A percentile compares a stretch with the other conserved stretches of the same genome.
Evolutionary conservation across 2,329 filamentous ascomycete species (phyloP).

Genomic region (Colletotrichum sp.): DNA sequence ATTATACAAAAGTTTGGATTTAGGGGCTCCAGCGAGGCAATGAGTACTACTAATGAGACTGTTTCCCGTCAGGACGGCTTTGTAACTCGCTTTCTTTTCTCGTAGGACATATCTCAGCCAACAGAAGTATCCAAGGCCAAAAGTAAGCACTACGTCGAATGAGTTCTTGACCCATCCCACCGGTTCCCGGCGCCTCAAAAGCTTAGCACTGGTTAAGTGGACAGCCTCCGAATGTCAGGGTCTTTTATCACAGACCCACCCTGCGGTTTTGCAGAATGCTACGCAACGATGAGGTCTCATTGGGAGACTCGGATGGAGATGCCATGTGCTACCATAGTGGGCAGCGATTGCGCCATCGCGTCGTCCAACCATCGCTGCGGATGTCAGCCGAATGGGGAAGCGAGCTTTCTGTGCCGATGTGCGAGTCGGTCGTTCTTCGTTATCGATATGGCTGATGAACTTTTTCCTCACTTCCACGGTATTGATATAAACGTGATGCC

Average conservation of each 20-base stretch:
- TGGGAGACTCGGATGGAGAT: not conserved
- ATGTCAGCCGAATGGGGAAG: not conserved
- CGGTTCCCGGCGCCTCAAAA: not conserved
- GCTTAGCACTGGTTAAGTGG: not conserved
- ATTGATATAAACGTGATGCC: not conserved
- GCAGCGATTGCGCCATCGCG: conserved; percentile 14
- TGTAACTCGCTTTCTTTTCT: not conserved
- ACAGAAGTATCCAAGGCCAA: not conserved
- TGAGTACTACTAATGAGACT: not conserved
- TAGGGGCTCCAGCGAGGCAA: not conserved
- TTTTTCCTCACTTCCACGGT: not conserved
- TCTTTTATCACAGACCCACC: not conserved
- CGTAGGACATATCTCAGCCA: not conserved
- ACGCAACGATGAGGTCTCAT: not conserved
- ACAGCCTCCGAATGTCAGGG: not conserved
- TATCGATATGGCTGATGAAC: not conserved
- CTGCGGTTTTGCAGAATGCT: not conserved
- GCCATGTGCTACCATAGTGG: conserved; percentile 14
- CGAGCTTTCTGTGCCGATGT: not conserved
- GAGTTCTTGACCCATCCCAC: not conserved
- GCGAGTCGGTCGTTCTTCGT: not conserved
- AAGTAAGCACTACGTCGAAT: not conserved
- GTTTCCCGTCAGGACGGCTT: not conserved
- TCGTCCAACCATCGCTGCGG: conserved; percentile 3
- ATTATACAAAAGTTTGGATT: conserved; percentile 12